These are phyloP conservation scores for Cryptococcus jaspeensis DNA, from an alignment of 1,284 basidiomycete genomes.

Conservation along the genomic window DNA sequence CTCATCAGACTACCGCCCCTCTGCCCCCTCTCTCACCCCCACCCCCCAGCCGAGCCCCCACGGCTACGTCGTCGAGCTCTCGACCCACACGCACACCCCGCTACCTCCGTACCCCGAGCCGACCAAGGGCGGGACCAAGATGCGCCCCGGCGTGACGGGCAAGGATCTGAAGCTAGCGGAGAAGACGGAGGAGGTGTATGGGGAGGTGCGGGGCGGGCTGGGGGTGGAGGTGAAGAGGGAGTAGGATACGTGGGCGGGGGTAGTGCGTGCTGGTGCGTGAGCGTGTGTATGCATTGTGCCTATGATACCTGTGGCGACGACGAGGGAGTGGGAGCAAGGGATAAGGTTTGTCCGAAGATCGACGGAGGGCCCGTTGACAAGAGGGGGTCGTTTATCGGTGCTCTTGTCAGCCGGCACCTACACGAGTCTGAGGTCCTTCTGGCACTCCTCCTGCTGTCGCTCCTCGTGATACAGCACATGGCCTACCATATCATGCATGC, in stretches of 20 bases:
- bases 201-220: constrained; percentile 8
- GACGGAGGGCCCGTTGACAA: not conserved
- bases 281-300: not conserved
- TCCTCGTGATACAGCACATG: no score
- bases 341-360: not conserved
- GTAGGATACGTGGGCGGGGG: no score
- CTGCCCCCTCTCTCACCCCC: constrained; percentile 1
- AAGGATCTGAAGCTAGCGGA: constrained; percentile 43
- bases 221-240: constrained; percentile 12
- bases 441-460: no score
- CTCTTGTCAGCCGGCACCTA: no score
- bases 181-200: constrained; percentile 27
- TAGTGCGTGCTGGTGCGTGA: no score
- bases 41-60: not conserved
- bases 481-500: no score
- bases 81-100: constrained; percentile 46
- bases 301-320: no score
- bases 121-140: constrained; percentile 14
- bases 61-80: constrained; percentile 35
- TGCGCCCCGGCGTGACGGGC: constrained; percentile 39
- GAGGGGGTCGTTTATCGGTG: no score
- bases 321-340: not conserved
- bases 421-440: no score
- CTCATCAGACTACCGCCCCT: constrained; percentile 21
- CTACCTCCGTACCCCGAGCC: constrained; percentile 25